These are phyloP conservation scores for Hypholoma sublateritium DNA, from an alignment of 768 basidiomycete genomes.

Conservation along the genomic window DNA sequence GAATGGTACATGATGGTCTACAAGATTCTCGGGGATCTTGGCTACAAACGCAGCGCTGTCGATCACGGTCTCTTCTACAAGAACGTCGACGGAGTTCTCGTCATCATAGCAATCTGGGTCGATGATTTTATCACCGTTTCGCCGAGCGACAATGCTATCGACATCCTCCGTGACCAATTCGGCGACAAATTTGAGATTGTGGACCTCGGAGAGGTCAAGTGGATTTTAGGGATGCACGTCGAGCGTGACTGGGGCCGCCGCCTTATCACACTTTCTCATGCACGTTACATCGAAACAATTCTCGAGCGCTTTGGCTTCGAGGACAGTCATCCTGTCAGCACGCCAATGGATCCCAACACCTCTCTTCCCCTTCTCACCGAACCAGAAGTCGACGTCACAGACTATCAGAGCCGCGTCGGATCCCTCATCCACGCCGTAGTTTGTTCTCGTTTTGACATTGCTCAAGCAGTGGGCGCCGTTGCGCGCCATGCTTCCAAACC, in stretches of 20 bases:
- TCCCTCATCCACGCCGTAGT: background rate
- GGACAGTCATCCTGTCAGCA: background rate
- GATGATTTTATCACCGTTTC: background rate
- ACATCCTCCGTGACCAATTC: background rate
- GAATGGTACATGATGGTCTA: slow-evolving; percentile 4
- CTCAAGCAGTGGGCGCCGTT: background rate
- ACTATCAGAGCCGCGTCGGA: too few species aligned
- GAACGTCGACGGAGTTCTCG: background rate
- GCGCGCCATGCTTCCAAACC: background rate
- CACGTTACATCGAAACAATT: slow-evolving; percentile 1
- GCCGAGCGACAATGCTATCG: background rate
- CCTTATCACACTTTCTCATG: background rate
- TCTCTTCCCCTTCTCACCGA: background rate
- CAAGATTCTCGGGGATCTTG: background rate
- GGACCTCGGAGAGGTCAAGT: slow-evolving; percentile 3
- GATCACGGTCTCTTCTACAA: slow-evolving; percentile 1
- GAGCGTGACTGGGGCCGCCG: background rate
- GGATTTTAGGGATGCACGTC: slow-evolving; percentile 2
- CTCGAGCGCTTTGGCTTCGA: background rate
- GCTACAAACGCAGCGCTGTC: background rate
- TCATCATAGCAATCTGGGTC: background rate
- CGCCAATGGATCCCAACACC: slow-evolving; percentile 1
- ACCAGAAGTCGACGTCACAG: too few species aligned
- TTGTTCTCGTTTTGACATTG: background rate
- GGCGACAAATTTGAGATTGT: background rate